Conservation (phyloP, 1,139 yeast species). For the Candida sp. region DNA sequence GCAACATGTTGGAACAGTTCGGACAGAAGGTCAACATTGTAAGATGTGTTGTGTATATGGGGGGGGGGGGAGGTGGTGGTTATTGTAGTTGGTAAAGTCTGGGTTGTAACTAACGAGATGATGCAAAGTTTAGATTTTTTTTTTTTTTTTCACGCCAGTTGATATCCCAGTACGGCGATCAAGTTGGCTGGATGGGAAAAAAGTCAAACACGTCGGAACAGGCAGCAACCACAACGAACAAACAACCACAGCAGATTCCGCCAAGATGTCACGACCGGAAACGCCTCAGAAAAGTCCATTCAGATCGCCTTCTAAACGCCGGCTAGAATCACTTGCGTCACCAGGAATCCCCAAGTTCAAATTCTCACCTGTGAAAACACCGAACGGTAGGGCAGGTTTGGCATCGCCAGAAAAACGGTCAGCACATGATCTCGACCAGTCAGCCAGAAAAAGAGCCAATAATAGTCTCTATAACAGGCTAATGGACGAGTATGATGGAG, state of each 20-base stretch:
- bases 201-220: neutral
- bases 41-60: neutral
- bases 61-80: neutral
- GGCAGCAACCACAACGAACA: neutral
- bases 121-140: neutral
- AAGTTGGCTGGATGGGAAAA: neutral
- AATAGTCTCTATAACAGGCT: constrained; percentile 31
- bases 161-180: neutral
- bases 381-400: constrained; percentile 48
- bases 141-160: neutral
- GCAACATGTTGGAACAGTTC: constrained; percentile 87
- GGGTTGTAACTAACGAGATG: neutral
- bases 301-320: constrained; percentile 13
- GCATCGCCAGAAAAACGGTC: constrained; percentile 48
- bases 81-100: neutral
- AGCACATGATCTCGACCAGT: constrained; percentile 43
- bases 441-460: constrained; percentile 57
- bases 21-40: constrained; percentile 93
- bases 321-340: constrained; percentile 4
- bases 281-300: constrained; percentile 5
- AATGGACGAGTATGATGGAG: constrained; percentile 36
- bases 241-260: neutral
- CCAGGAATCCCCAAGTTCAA: neutral
- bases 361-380: constrained; percentile 13
- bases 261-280: neutral